Evolutionary conservation across 192 early-diverging fungal genomes (phyloP), one percentile per base, ranked within the genome.

Genomic region (Haplosporangium gracile): DNA sequence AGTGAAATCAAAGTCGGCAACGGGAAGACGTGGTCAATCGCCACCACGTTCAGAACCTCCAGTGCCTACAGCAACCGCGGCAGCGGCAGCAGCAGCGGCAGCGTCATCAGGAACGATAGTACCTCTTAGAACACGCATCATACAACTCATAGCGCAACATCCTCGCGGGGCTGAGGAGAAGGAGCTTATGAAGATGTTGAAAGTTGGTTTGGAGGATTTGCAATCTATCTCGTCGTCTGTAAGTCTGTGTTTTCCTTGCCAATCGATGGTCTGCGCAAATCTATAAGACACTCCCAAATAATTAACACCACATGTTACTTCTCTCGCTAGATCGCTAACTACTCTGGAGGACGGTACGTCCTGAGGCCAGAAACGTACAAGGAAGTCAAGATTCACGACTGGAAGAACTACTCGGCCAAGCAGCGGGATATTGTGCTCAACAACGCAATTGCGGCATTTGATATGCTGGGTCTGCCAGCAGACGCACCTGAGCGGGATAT

Each of bases 381-480:
- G 60, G 84, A 89, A 42, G 89, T 94, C 40, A 85, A 89, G 73
- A 87, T 94, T 10, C 85, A 89, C 36, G 82, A 87, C 60, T 94
- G 93, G 93, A 85, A 83, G 18, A 85, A 68, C 49, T 93, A 92
- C 73, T 86, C 74, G 29, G 83, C 77, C 20, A 81, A 77, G 68
- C 83, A 85, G 42, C 77, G 88, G 15, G 83, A 85, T 34, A 68
- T 71, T 36, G 93, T 89, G 10, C 72, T 88, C 22, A 77, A 53
- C 40, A 90, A 90, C 51, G 91, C 91, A 15, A 80, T 85, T 1
- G 69, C 70, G 8, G 93, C 93, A 18, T 92, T 94, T 65, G 91
- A 94, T 68, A 71, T 47, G 38, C 83, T 94, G 38, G 89, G 88
- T 0, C 76, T 94, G 18, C 18, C 87, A 4, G 51, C 74, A 2